phyloP scores from a whole-genome alignment of 2,329 filamentous ascomycete genomes.

The Simplicillium aogashimaense region DNA sequence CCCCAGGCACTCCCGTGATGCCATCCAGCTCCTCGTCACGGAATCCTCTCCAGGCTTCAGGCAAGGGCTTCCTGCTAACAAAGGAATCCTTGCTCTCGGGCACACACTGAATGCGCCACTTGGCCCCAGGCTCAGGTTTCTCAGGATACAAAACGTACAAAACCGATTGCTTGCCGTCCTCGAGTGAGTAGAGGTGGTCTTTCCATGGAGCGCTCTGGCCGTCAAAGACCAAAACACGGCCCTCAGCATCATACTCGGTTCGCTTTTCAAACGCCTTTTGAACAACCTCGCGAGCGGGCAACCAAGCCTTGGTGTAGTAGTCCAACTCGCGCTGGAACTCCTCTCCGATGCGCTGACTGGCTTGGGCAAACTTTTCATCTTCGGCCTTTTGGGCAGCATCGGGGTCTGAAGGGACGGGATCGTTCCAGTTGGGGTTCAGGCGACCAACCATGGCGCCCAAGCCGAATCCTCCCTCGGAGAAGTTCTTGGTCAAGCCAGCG shows the following conservation, averaged over 20 bases:
- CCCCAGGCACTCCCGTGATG: conserved; percentile 57
- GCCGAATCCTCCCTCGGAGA: conserved; percentile 72
- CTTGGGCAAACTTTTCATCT: conserved; percentile 68
- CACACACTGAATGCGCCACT: conserved; percentile 94
- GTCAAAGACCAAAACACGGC: conserved; percentile 73
- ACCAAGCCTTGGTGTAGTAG: conserved; percentile 67
- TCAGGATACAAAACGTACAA: conserved; percentile 91
- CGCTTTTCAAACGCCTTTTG: conserved; percentile 65
- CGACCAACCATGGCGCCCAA: conserved; percentile 76
- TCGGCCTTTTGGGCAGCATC: conserved; percentile 45
- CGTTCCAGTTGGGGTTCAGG: conserved; percentile 75
- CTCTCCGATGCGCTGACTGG: conserved; percentile 77
- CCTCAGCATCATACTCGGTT: conserved; percentile 56
- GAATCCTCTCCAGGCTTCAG: conserved; percentile 85
- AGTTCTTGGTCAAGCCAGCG: conserved; percentile 71
- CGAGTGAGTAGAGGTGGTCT: conserved; percentile 86
- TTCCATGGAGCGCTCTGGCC: conserved; percentile 83
- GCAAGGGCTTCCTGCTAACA: conserved; percentile 81
- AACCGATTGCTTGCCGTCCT: conserved; percentile 51
- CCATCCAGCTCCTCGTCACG: conserved; percentile 76
- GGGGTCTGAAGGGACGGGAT: conserved; percentile 41
- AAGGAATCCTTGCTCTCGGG: conserved; percentile 78
- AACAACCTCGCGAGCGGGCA: conserved; percentile 77
- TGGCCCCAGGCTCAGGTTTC: conserved; percentile 60
- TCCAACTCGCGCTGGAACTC: conserved; percentile 77